phyloP scores from a whole-genome alignment of 1,284 basidiomycete genomes.

The Rhodotorula glutinis region DNA sequence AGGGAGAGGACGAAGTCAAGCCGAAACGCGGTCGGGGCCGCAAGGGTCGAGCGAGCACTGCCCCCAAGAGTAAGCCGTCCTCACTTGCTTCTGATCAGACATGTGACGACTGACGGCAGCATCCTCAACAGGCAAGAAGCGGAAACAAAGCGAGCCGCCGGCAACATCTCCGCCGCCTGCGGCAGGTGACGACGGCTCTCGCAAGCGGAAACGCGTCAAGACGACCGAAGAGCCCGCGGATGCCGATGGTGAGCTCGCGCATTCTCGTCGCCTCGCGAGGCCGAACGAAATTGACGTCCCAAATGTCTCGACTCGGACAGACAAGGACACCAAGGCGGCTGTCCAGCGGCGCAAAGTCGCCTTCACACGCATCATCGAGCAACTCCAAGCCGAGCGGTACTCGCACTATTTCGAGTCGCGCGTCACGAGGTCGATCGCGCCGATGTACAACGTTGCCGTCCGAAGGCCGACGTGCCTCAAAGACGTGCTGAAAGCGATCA shows the following conservation, averaged over 20 bases:
- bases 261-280: neutral
- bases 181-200: slow-evolving; percentile 4
- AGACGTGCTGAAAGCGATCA: slow-evolving; percentile 75
- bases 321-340: slow-evolving; percentile 19
- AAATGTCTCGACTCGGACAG: neutral
- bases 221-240: slow-evolving; percentile 11
- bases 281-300: neutral
- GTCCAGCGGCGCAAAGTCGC: slow-evolving; percentile 66
- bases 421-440: slow-evolving; percentile 79
- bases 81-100: neutral
- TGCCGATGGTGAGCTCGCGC: neutral
- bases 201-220: slow-evolving; percentile 11
- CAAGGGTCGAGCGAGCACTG: slow-evolving; percentile 8
- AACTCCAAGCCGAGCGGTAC: slow-evolving; percentile 76
- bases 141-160: slow-evolving; percentile 19
- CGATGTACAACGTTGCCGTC: slow-evolving; percentile 85
- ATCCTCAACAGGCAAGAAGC: neutral
- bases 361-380: slow-evolving; percentile 71
- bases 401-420: slow-evolving; percentile 87
- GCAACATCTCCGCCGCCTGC: neutral
- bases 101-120: neutral
- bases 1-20: slow-evolving; percentile 4
- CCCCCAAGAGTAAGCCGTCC: slow-evolving; percentile 1
- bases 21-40: neutral
- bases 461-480: slow-evolving; percentile 89